Base-by-base conservation (phyloP, 2,329 filamentous ascomycete species). In the Trichothecium sympodiale region DNA sequence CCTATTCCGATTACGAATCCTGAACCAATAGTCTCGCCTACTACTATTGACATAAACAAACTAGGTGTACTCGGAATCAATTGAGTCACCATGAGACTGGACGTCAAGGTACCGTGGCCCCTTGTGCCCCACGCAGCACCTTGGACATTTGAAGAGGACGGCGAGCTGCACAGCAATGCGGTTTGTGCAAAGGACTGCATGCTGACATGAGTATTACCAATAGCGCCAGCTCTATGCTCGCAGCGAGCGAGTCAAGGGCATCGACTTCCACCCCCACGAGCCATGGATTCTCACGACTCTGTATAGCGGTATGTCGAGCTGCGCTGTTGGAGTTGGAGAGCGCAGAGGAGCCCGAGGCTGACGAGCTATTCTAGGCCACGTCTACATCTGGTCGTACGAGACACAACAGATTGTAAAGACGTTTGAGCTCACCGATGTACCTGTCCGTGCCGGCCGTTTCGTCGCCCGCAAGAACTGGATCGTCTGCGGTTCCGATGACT, bases 381-480 rank as follows among this genome's bases (percentile, higher is more conserved):
- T 94, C 57, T 93, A 96, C 68, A 96, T 98, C 57, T 96, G 91
- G 88, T 95, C 89, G 25, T 94, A 94, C 62, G 89, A 94, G 64
- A 93, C 87, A 35, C 87, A 94, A 60, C 83, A 88, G 44, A 88
- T 96, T 44, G 86, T 98, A 64, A 96, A 96, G 71, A 95, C 89
- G 4, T 98, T 98, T 61, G 91, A 98, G 67, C 79, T 96, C 46
- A 95, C 89, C 56, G 91, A 98, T 71, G 91, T 98, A 34, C 91
- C 91, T 45, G 89, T 98, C 40, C 83, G 91, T 61, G 91, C 91
- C 43, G 91, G 91, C 54, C 84, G 91, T 50, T 98, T 98, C 61
- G 78, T 98, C 54, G 85, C 91, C 48, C 77, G 91, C 51, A 98
- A 98, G 78, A 98, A 96, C 64, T 98, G 91, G 91, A 93, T 94